These are phyloP conservation scores for Lactarius trivialis DNA, from an alignment of 768 basidiomycete genomes.

Conservation along the genomic window DNA sequence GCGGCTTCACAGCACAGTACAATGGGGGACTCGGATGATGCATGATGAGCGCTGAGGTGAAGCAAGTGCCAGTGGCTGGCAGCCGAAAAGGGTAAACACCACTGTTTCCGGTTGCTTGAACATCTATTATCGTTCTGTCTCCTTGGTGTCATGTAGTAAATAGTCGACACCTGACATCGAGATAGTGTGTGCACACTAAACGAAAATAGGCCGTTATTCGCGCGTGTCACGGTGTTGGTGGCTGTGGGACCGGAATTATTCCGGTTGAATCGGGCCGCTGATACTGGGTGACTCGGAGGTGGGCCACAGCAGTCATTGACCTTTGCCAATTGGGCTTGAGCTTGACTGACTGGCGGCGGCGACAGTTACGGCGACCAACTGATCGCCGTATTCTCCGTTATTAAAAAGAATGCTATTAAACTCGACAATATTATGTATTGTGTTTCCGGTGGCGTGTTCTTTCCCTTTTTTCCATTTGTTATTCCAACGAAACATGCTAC, in stretches of 20 bases:
- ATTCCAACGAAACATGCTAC: slow-evolving; percentile 6
- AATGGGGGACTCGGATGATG: slow-evolving; percentile 3
- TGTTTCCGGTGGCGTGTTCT: background rate
- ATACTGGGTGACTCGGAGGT: background rate
- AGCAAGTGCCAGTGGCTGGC: slow-evolving; percentile 5
- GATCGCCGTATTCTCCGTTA: too few species aligned
- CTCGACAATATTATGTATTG: background rate
- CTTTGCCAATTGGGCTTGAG: background rate
- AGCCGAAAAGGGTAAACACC: slow-evolving; percentile 10
- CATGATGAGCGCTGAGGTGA: slow-evolving; percentile 12
- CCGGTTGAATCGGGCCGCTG: background rate
- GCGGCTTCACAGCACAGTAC: background rate
- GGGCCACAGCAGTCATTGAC: too few species aligned
- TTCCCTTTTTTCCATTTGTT: background rate
- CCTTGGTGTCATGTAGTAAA: background rate
- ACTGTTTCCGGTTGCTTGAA: slow-evolving; percentile 8
- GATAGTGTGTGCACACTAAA: background rate
- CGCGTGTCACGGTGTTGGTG: too few species aligned
- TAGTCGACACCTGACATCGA: background rate
- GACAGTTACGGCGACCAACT: too few species aligned
- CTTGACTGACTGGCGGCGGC: background rate
- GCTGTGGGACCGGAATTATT: too few species aligned
- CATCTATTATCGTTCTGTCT: background rate
- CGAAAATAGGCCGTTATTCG: background rate
- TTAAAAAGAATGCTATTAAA: background rate